Evolutionary conservation across 306 rosid genomes (phyloP), one percentile per base, ranked within the genome.

Genomic region (Cucumis cinereus): DNA sequence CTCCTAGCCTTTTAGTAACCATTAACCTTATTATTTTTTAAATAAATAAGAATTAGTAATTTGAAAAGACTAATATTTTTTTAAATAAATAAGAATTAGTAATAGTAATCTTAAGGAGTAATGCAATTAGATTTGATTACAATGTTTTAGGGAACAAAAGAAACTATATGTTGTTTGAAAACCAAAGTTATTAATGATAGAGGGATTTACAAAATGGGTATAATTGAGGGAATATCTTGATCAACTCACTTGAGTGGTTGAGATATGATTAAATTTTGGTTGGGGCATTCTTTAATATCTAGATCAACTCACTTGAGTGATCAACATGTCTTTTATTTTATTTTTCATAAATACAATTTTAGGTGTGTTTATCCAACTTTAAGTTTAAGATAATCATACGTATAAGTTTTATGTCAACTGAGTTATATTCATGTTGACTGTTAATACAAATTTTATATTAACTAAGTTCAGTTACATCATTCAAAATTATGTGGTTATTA

Each of bases 221-320:
- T 67, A 22, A n/a, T 67, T 67, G 73, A 67, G 12, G 74, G 74
- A 20, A 68, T 68, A 43, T n/a, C 74, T 43, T 12, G 10, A 33
- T 68, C 74, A 68, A 22, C 74, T 43, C 56, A 68, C n/a, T 67
- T 67, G 7, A 45, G 74, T 68, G 74, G 20, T 68, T 68, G 35
- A 30, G 35, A 68, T 68, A 68, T 68, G 74, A 68, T 45, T 43
- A 47, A 47, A 22, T 20, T 68, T 68, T 68, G 54, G 74, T 12
- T 68, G 74, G 54, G 35, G 11, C 8, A 30, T 23, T 43, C n/a
- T 68, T 43, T 64, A n/a, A n/a, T n/a, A n/a, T n/a, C n/a, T n/a
- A n/a, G n/a, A n/a, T n/a, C n/a, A n/a, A n/a, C n/a, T n/a, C n/a
- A n/a, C n/a, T n/a, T n/a, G n/a, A n/a, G n/a, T n/a, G n/a, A n/a